phyloP scores from a whole-genome alignment of 805 yeast species.

The Ogataea polymorpha region DNA sequence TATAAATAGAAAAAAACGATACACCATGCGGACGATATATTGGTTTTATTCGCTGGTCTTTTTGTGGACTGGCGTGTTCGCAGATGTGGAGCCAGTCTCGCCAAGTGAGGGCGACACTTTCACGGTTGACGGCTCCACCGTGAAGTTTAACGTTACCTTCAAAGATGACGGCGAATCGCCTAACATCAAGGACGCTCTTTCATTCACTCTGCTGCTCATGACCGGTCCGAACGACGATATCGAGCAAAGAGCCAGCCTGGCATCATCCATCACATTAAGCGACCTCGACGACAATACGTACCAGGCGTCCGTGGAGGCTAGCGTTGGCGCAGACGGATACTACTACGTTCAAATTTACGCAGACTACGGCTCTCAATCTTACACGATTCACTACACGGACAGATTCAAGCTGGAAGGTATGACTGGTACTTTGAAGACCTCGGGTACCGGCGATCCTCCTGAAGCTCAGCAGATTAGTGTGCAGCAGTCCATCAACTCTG shows the following conservation, averaged over 20 bases:
- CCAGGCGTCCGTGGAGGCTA: conserved; percentile 41
- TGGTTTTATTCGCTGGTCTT: conserved; percentile 6
- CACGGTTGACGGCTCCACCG: conserved; percentile 37
- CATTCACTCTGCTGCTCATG: conserved; percentile 56
- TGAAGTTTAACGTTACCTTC: conserved; percentile 49
- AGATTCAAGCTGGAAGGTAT: conserved; percentile 67
- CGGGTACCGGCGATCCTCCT: conserved; percentile 49
- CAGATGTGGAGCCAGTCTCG: conserved; percentile 45
- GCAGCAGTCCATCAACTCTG: conserved; percentile 39
- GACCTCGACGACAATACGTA: conserved; percentile 36
- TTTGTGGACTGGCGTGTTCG: conserved; percentile 23
- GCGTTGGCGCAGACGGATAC: conserved; percentile 57
- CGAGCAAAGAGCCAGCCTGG: conserved; percentile 36
- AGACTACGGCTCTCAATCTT: conserved; percentile 26
- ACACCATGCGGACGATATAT: conserved; percentile 1
- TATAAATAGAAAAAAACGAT: conserved; percentile 4
- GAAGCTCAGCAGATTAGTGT: conserved; percentile 35
- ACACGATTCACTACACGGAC: conserved; percentile 63
- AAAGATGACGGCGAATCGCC: conserved; percentile 52
- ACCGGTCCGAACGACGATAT: conserved; percentile 61
- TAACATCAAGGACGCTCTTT: conserved; percentile 38
- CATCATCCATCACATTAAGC: conserved; percentile 26
- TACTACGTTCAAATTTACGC: conserved; percentile 73
- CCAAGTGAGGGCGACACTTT: conserved; percentile 41
- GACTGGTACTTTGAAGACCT: conserved; percentile 59